Conservation (phyloP, 78 protist genomes). For the Dictyostelium intermedium region DNA sequence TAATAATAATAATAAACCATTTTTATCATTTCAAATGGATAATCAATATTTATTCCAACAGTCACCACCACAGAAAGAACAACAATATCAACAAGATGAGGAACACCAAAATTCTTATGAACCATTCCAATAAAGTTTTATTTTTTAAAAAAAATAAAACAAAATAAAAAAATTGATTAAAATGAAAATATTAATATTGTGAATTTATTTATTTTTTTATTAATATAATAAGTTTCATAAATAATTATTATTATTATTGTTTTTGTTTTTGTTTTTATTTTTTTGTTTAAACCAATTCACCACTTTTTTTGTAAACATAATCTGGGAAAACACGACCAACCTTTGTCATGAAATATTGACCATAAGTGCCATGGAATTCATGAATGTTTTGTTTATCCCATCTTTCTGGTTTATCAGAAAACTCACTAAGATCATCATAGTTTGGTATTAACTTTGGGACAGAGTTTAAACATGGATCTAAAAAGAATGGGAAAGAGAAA, state of each 20-base stretch:
- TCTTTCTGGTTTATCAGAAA: conserved; percentile 16
- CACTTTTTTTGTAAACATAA: conserved; percentile 6
- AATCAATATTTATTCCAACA: background rate
- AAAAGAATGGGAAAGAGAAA: conserved; percentile 73
- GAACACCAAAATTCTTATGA: background rate
- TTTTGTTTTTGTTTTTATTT: no score
- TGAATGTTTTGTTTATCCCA: conserved; percentile 46
- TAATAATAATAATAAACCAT: background rate
- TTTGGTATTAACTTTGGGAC: background rate
- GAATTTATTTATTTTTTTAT: background rate
- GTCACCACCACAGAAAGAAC: background rate
- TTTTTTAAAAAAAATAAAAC: background rate
- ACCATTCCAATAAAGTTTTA: background rate
- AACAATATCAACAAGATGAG: background rate
- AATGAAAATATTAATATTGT: no score
- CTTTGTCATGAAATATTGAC: conserved; percentile 18
- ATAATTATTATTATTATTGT: no score
- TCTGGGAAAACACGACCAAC: conserved; percentile 33
- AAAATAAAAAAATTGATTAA: no score
- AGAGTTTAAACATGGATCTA: conserved; percentile 61
- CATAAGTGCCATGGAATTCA: conserved; percentile 23
- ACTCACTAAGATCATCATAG: background rate
- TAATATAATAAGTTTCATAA: background rate
- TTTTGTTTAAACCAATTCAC: background rate
- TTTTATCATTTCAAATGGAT: background rate